Conservation (phyloP, 345 rosid genomes). For the Populus alba region DNA sequence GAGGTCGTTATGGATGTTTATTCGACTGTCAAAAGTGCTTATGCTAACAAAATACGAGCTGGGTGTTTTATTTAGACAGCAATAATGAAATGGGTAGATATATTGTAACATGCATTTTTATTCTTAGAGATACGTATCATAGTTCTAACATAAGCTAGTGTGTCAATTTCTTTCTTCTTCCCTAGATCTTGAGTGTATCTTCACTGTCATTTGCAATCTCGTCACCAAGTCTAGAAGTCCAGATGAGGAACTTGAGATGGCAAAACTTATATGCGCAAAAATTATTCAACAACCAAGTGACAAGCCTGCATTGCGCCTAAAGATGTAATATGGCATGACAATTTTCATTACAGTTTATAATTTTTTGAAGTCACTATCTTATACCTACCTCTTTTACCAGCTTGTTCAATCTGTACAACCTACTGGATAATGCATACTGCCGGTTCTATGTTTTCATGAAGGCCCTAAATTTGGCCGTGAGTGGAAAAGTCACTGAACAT, state of each 20-base stretch:
- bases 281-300: slow-evolving; percentile 77
- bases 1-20: not conserved
- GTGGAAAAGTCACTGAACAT: slow-evolving; percentile 74
- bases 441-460: slow-evolving; percentile 82
- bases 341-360: slow-evolving; percentile 1
- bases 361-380: slow-evolving; percentile 12
- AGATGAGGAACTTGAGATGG: slow-evolving; percentile 73
- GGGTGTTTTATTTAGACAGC: not conserved
- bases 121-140: not conserved
- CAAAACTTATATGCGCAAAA: slow-evolving; percentile 67
- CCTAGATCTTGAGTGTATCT: slow-evolving; percentile 92
- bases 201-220: slow-evolving; percentile 89
- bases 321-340: slow-evolving; percentile 53
- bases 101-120: not conserved
- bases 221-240: slow-evolving; percentile 57
- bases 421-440: slow-evolving; percentile 61
- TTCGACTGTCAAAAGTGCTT: not conserved
- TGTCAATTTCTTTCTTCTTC: not conserved
- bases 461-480: slow-evolving; percentile 60
- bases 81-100: not conserved
- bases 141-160: not conserved
- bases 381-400: slow-evolving; percentile 42
- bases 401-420: slow-evolving; percentile 90
- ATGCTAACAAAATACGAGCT: not conserved
- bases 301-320: slow-evolving; percentile 80